Conservation (phyloP, 2,329 filamentous ascomycete species). For the Alternaria longipes region DNA sequence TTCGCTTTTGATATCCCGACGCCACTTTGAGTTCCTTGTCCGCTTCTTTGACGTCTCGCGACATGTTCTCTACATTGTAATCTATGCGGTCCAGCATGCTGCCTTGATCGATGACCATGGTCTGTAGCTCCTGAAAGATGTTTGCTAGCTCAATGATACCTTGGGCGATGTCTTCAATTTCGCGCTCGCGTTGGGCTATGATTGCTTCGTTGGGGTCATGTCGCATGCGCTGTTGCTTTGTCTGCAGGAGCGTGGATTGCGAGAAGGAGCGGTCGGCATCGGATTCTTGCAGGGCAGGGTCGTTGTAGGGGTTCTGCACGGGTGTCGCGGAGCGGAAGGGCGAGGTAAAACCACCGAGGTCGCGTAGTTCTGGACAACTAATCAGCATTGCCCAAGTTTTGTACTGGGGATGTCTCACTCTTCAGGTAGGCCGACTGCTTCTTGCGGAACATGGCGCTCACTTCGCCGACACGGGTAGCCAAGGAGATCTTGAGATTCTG, state of each 20-base stretch:
- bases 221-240: constrained; percentile 68
- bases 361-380: constrained; percentile 49
- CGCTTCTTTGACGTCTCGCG: constrained; percentile 89
- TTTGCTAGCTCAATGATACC: constrained; percentile 97
- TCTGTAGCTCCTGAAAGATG: constrained; percentile 94
- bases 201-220: constrained; percentile 75
- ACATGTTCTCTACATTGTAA: constrained; percentile 97
- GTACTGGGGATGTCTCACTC: constrained; percentile 67
- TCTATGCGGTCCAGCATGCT: constrained; percentile 63
- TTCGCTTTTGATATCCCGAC: constrained; percentile 86
- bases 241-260: constrained; percentile 85
- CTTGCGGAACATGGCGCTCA: constrained; percentile 91
- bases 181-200: constrained; percentile 90
- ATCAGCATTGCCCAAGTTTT: constrained; percentile 22
- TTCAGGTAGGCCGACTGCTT: constrained; percentile 97
- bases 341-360: constrained; percentile 59
- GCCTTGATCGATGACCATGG: constrained; percentile 74
- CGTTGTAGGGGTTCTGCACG: constrained; percentile 72
- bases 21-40: constrained; percentile 91
- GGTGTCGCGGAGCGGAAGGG: constrained; percentile 57
- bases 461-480: constrained; percentile 87
- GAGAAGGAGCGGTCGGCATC: constrained; percentile 93
- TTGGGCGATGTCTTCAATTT: constrained; percentile 97
- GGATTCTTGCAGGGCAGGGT: constrained; percentile 86
- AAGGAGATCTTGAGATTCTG: constrained; percentile 94